These are phyloP conservation scores for Chlorophyllum brunneum DNA, from an alignment of 768 basidiomycete genomes.

Conservation along the genomic window DNA sequence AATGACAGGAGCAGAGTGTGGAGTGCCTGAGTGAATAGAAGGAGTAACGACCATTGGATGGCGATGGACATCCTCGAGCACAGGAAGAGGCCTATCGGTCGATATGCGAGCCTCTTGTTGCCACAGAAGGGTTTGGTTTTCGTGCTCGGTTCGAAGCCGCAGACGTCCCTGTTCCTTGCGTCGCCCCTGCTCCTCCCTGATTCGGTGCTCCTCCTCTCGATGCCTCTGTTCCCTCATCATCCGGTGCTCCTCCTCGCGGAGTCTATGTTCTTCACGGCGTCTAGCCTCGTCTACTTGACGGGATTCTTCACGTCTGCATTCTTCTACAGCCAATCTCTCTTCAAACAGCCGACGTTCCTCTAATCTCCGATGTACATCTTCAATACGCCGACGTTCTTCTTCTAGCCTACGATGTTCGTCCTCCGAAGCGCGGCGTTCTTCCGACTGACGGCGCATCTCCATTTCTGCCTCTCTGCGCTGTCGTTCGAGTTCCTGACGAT, in stretches of 20 bases:
- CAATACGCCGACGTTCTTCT: constrained; percentile 4
- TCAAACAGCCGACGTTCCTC: constrained; percentile 9
- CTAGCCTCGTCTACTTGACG: constrained; percentile 6
- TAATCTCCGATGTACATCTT: constrained; percentile 5
- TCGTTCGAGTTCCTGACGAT: constrained; percentile 6
- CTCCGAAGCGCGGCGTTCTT: constrained; percentile 12
- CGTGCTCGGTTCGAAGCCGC: constrained; percentile 23
- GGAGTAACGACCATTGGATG: constrained; percentile 5
- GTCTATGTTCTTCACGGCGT: not conserved
- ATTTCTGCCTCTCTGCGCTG: constrained; percentile 8
- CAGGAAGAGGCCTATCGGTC: constrained; percentile 2
- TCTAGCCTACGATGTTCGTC: constrained; percentile 13
- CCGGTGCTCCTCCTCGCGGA: constrained; percentile 10
- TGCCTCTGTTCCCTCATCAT: constrained; percentile 12
- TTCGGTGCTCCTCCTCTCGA: constrained; percentile 16
- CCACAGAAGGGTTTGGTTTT: constrained; percentile 21
- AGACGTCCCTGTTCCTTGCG: constrained; percentile 11
- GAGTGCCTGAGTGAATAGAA: constrained; percentile 12
- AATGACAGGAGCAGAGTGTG: constrained; percentile 14
- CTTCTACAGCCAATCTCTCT: constrained; percentile 6
- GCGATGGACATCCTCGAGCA: constrained; percentile 4
- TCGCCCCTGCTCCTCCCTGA: constrained; percentile 17
- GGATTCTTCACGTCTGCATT: constrained; percentile 11
- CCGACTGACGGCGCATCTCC: constrained; percentile 5
- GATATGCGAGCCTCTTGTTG: constrained; percentile 16